Conservation (phyloP, 2,329 filamentous ascomycete species). For the Venturia asperata region DNA sequence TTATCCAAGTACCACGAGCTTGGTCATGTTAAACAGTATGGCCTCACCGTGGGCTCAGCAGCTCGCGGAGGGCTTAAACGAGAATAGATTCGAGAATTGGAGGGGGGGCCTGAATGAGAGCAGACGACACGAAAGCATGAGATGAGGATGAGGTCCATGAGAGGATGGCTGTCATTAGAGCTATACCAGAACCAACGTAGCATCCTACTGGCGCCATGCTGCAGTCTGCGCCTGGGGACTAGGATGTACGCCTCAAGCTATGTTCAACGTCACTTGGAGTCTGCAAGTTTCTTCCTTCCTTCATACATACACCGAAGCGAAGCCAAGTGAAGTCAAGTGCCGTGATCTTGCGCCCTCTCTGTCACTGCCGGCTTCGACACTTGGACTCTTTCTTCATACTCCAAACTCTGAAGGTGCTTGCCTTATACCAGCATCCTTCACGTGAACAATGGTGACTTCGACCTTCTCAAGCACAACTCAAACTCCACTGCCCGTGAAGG, state of each 20-base stretch:
- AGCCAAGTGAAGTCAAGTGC: background rate
- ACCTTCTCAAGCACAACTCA: background rate
- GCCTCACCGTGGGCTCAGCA: background rate
- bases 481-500: background rate
- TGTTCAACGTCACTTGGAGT: background rate
- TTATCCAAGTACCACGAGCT: background rate
- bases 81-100: background rate
- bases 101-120: too few relatives aligned
- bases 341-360: background rate
- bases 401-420: background rate
- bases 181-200: background rate
- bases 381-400: background rate
- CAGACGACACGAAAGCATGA: background rate
- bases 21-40: background rate
- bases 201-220: background rate
- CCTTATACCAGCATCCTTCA: background rate
- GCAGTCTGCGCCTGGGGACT: too few relatives aligned
- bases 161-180: too few relatives aligned
- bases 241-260: too few relatives aligned
- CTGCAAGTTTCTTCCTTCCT: background rate
- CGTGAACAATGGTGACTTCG: background rate
- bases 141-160: too few relatives aligned
- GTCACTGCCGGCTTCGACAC: background rate
- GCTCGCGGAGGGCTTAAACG: background rate
- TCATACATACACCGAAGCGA: background rate